phyloP scores from a whole-genome alignment of 306 rosid species.

The Citrullus mucosospermus region DNA sequence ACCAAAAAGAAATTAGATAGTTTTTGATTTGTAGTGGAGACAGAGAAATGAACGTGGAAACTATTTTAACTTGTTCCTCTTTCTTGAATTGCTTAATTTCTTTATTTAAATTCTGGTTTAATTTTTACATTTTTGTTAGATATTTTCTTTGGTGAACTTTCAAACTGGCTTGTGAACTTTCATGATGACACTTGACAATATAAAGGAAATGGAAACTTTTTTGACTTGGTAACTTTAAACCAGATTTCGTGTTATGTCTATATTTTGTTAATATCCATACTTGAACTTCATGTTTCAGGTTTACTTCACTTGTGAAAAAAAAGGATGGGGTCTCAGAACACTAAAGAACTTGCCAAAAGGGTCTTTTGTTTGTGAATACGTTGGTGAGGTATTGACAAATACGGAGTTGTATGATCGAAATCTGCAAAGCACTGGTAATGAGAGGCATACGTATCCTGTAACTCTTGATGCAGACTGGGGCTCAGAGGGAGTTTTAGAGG shows the following conservation, averaged over 20 bases:
- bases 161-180: background rate
- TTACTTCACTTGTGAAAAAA: conserved; percentile 49
- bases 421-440: conserved; percentile 24
- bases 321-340: conserved; percentile 88
- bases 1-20: too few species aligned
- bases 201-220: background rate
- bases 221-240: background rate
- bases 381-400: conserved; percentile 81
- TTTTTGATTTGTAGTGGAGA: background rate
- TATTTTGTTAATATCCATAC: background rate
- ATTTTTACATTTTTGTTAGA: background rate
- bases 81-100: background rate
- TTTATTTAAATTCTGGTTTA: background rate
- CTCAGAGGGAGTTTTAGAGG: conserved; percentile 51
- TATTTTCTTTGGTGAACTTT: background rate
- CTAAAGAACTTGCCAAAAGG: conserved; percentile 68
- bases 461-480: conserved; percentile 94
- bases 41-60: background rate
- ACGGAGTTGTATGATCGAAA: conserved; percentile 58
- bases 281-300: conserved; percentile 36
- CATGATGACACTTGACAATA: background rate
- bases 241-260: background rate
- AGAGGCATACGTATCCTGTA: conserved; percentile 82
- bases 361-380: conserved; percentile 69
- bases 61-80: background rate